A percentile compares a stretch with the other conserved stretches of the same genome.
These are phyloP conservation scores for Kluyveromyces siamensis DNA, from an alignment of 805 yeast genomes.

Conservation along the genomic window DNA sequence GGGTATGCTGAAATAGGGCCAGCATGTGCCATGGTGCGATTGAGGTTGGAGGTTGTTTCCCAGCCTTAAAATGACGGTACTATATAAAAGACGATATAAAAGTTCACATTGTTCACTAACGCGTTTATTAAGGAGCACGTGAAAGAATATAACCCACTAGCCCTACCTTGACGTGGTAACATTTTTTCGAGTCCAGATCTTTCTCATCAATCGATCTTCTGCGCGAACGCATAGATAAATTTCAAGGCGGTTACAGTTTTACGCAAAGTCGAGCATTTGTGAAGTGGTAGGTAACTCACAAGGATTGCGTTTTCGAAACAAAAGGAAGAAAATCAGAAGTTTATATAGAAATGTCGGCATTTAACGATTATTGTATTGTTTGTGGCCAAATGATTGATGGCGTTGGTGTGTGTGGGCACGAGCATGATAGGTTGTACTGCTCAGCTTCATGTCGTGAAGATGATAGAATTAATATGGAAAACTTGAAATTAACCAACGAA, in stretches of 20 bases:
- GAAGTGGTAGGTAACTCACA: too few relatives aligned
- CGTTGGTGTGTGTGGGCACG: not conserved
- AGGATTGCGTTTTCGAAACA: not conserved
- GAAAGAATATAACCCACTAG: too few relatives aligned
- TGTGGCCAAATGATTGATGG: conserved; percentile 34
- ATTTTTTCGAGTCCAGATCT: too few relatives aligned
- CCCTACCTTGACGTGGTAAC: too few relatives aligned
- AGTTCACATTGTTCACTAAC: too few relatives aligned
- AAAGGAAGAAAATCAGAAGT: not conserved
- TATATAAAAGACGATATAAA: too few relatives aligned
- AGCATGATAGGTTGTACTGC: conserved; percentile 18
- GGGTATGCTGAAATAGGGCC: not conserved
- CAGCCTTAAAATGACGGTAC: not conserved
- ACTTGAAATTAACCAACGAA: conserved; percentile 2
- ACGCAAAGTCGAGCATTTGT: too few relatives aligned
- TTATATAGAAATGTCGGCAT: conserved; percentile 22
- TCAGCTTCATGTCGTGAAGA: conserved; percentile 16
- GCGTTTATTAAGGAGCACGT: too few relatives aligned
- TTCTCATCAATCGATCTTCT: too few relatives aligned
- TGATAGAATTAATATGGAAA: conserved; percentile 4
- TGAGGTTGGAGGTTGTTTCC: not conserved
- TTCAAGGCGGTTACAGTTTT: too few relatives aligned
- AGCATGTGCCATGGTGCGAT: not conserved
- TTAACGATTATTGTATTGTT: conserved; percentile 48
- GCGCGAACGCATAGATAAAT: too few relatives aligned